phyloP scores from a whole-genome alignment of 768 basidiomycete genomes.

The Sarcodon aspratus region DNA sequence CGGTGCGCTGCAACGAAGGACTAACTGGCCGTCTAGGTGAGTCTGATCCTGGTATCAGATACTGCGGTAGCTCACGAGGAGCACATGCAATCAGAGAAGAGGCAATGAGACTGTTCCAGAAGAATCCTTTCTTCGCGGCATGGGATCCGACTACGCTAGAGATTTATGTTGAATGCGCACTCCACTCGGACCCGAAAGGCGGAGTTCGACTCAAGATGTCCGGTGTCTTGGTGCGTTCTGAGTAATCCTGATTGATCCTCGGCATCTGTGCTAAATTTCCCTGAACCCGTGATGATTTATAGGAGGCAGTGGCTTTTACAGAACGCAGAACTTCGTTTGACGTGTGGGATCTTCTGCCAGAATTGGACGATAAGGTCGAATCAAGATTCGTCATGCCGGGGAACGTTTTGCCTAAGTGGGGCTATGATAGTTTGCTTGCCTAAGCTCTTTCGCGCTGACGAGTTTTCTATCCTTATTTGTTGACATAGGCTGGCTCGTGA shows the following conservation, averaged over 20 bases:
- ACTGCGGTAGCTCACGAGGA: not conserved
- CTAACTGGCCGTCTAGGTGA: constrained; percentile 53
- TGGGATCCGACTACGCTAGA: constrained; percentile 61
- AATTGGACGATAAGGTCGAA: constrained; percentile 36
- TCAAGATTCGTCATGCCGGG: constrained; percentile 49
- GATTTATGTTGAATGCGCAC: constrained; percentile 48
- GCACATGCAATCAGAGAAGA: constrained; percentile 34
- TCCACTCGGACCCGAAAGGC: constrained; percentile 26
- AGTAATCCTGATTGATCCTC: not conserved
- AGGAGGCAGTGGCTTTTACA: constrained; percentile 51
- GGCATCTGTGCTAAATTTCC: not conserved
- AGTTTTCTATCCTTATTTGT: not conserved
- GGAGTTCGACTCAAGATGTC: constrained; percentile 54
- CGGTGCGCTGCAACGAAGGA: constrained; percentile 47
- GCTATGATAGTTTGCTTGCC: constrained; percentile 1
- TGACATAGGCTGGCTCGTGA: constrained; percentile 3
- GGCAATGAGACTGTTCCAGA: constrained; percentile 35
- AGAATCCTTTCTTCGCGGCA: constrained; percentile 52
- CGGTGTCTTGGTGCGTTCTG: constrained; percentile 29
- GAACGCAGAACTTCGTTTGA: constrained; percentile 26
- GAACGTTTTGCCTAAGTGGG: constrained; percentile 23
- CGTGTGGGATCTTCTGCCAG: constrained; percentile 23
- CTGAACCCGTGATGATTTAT: not conserved
- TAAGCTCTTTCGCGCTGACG: not conserved
- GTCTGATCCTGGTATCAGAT: constrained; percentile 3